Evolutionary conservation across 257 asterid species (phyloP).

Genomic region (Fraxinus pennsylvanica): DNA sequence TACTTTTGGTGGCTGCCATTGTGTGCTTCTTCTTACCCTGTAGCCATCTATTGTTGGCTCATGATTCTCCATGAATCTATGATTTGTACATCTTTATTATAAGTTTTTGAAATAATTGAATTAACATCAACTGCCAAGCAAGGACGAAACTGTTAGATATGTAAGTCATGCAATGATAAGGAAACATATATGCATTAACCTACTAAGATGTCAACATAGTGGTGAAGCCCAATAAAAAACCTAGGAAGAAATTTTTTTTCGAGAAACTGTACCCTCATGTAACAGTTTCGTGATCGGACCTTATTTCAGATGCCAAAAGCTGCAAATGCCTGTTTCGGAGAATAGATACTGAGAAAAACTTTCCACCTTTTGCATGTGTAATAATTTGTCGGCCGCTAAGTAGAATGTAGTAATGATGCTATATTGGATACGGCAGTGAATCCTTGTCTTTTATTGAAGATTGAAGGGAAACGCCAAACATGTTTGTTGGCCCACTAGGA

Average conservation of each 20-base stretch:
- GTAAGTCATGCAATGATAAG: not conserved
- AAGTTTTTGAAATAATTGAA: not conserved
- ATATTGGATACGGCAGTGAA: not conserved
- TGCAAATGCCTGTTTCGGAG: not conserved
- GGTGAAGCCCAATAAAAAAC: not conserved
- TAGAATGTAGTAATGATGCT: not conserved
- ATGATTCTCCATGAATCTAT: not conserved
- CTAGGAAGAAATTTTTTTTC: not conserved
- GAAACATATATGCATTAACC: not conserved
- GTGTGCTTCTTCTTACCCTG: constrained; percentile 5
- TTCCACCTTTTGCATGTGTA: not conserved
- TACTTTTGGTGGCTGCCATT: not conserved
- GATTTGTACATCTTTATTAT: not conserved
- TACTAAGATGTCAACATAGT: not conserved
- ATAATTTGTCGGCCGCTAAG: not conserved
- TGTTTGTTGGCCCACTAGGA: not conserved
- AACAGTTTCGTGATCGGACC: not conserved
- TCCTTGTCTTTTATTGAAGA: not conserved
- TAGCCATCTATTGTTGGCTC: constrained; percentile 11
- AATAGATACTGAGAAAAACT: not conserved
- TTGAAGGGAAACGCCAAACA: not conserved
- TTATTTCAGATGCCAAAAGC: not conserved
- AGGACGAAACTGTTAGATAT: not conserved
- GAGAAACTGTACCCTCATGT: not conserved
- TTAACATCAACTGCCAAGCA: not conserved